phyloP scores from a whole-genome alignment of 1,284 basidiomycete genomes.

The Sporisorium graminicola region DNA sequence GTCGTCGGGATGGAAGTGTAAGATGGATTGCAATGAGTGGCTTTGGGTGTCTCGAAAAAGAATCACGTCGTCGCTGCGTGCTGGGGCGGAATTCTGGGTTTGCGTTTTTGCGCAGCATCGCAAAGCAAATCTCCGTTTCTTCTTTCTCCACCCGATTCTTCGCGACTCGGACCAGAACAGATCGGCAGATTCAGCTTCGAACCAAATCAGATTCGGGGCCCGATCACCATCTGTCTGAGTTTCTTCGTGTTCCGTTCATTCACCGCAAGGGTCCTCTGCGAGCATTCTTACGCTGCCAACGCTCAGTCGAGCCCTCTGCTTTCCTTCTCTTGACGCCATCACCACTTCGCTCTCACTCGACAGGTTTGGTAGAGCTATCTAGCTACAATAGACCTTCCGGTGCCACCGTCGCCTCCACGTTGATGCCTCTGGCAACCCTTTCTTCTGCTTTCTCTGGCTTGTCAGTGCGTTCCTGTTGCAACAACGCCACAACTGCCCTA shows the following conservation, averaged over 20 bases:
- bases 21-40: not conserved
- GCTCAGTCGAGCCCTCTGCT: not conserved
- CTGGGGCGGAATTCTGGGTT: conserved; percentile 29
- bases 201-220: conserved; percentile 8
- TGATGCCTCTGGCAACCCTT: conserved; percentile 36
- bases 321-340: not conserved
- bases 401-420: conserved; percentile 2
- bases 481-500: conserved; percentile 18
- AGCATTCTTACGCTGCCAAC: not conserved
- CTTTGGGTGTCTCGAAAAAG: conserved; percentile 7
- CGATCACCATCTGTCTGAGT: conserved; percentile 22
- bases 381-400: not conserved
- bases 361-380: not conserved
- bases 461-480: conserved; percentile 22
- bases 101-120: not conserved
- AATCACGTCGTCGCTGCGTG: conserved; percentile 31
- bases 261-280: conserved; percentile 23
- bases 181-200: conserved; percentile 8
- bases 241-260: conserved; percentile 13
- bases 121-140: conserved; percentile 6
- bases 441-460: conserved; percentile 23
- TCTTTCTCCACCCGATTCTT: conserved; percentile 12
- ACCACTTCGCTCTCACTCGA: conserved; percentile 2
- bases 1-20: not conserved
- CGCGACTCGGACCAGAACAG: not conserved